A percentile compares a stretch with the other conserved stretches of the same genome.
These are phyloP conservation scores for Pleurotus giganteus DNA, from an alignment of 768 basidiomycete genomes.

Conservation along the genomic window DNA sequence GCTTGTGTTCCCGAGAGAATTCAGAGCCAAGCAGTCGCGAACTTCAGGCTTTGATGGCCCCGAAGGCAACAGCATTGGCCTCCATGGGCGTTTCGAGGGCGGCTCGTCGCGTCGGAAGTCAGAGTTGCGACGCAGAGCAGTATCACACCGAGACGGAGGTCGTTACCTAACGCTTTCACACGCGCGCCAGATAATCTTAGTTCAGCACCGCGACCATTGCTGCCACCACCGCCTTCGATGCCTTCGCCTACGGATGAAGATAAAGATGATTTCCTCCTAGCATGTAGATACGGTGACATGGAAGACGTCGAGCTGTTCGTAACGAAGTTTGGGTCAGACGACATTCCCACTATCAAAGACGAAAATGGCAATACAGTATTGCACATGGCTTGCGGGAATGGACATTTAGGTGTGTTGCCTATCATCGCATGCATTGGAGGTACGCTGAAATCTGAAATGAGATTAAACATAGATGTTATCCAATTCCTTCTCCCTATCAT, in stretches of 20 bases:
- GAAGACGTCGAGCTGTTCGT: constrained; percentile 73
- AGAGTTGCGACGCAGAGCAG: constrained; percentile 1
- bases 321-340: constrained; percentile 47
- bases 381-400: constrained; percentile 89
- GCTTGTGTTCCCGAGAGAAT: not conserved
- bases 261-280: constrained; percentile 71
- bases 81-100: constrained; percentile 1
- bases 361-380: constrained; percentile 76
- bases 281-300: constrained; percentile 86
- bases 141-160: not conserved
- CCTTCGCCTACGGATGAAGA: constrained; percentile 47
- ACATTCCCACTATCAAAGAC: constrained; percentile 56
- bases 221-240: constrained; percentile 9
- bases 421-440: not conserved
- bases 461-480: constrained; percentile 63
- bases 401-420: constrained; percentile 64
- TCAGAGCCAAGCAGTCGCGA: not conserved
- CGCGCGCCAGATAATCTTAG: constrained; percentile 1
- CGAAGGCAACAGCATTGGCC: not conserved
- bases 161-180: not conserved
- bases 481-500: constrained; percentile 67
- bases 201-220: not conserved
- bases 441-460: constrained; percentile 43
- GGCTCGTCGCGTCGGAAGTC: not conserved
- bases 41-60: not conserved